Evolutionary conservation across 495 filamentous ascomycete genomes (phyloP), one percentile per base, ranked within the genome.

Genomic region (Neurospora sp.): DNA sequence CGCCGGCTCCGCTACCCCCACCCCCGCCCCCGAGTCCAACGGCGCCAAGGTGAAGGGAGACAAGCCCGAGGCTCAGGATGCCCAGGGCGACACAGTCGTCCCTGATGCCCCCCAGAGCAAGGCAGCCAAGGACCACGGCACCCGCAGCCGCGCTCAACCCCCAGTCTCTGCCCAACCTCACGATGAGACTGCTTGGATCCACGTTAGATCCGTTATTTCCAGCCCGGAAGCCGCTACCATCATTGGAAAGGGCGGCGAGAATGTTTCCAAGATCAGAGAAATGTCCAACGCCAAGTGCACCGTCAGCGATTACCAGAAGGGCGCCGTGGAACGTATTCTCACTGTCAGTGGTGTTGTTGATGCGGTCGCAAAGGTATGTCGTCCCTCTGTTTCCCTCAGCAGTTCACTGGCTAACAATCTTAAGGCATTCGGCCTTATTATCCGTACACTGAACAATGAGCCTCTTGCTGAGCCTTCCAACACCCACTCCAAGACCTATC

Each of bases 341-440:
- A 99, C 96, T 39, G 96, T 99, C 71, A 97, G 94, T 83, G 96
- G 96, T 72, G 88, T 90, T 73, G 95, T 98, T 72, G 96, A 99
- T 84, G 94, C 94, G 73, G 94, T 94, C 77, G 96, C 96, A 74
- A 99, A 99, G 90, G 95, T 97, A 89, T 75, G 86, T 36, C 19
- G 13, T 74, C 19, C 69, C 3, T 54, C 59, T 59, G 13, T 39
- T 24, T n/a, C 24, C 21, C 40, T 69, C 34, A n/a, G 17, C 38
- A 24, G 9, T 69, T 66, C n/a, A 69, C 15, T 34, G 70, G 38
- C 71, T 74, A 76, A 79, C 74, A 45, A 2, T 8, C 21, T 19
- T 75, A 98, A 98, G 96, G 96, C 96, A 11, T 99, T 99, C 83
- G 96, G 96, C 76, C 84, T 99, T 69, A 99, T 99, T 80, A 98